Evolutionary conservation across 2,329 filamentous ascomycete species (phyloP).

Genomic region (Talaromyces sp.): DNA sequence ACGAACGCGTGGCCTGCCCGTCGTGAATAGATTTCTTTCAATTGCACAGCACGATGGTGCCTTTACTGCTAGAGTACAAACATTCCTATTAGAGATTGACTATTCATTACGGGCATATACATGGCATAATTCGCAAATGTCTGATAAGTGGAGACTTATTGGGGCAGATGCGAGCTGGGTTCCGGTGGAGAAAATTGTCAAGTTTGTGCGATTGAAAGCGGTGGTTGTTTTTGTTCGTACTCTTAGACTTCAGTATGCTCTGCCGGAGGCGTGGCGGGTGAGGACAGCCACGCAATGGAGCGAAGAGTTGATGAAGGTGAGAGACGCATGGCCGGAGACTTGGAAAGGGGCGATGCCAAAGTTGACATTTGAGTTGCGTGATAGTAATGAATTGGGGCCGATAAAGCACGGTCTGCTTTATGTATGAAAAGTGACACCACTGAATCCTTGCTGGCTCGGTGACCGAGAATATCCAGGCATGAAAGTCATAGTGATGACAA

Average conservation of each 20-base stretch:
- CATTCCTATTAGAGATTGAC: neutral
- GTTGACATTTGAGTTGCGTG: neutral
- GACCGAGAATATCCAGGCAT: neutral
- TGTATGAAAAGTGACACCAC: neutral
- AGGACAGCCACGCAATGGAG: neutral
- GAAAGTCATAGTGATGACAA: neutral
- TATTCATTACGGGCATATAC: neutral
- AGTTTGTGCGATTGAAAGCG: neutral
- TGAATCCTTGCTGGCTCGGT: neutral
- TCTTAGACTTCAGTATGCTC: neutral
- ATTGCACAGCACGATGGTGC: neutral
- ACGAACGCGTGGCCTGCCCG: neutral
- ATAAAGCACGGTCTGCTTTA: neutral
- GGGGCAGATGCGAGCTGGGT: neutral
- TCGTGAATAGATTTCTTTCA: neutral
- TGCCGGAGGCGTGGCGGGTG: neutral
- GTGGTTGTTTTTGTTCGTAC: neutral
- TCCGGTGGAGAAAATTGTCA: neutral
- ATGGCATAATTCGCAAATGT: neutral
- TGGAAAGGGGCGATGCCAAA: neutral
- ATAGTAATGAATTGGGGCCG: neutral
- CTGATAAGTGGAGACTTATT: neutral
- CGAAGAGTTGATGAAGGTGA: neutral
- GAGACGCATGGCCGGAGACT: neutral
- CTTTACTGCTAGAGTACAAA: neutral